Base-by-base conservation (phyloP, 108 stramenopile species). In the Conticribra guillardii region DNA sequence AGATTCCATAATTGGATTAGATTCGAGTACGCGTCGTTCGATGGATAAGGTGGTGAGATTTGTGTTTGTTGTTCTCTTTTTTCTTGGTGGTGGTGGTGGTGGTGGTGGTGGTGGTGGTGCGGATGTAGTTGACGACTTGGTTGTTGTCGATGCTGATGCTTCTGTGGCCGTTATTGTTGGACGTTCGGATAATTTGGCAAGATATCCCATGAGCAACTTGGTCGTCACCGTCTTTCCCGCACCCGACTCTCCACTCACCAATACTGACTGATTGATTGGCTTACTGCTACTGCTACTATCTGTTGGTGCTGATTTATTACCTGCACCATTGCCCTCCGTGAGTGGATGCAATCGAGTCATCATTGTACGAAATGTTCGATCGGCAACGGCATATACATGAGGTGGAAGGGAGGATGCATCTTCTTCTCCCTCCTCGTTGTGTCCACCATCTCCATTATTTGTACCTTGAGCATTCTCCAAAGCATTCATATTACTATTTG, bases 1-100 rank as follows among this genome's bases (percentile, higher is more conserved):
- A 22, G 91, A 85, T 82, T 97, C 96, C 84, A 96, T 67, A 31
- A 96, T 86, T 9, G 96, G 96, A 69, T 96, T 96, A 29, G 87
- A 79, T 83, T 91, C 86, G 46, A 96, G 69, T 18, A 90, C 87
- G 75, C 93, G 86, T 45, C 79, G 62, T 79, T 96, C 92, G 30
- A 96, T 78, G 47, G 74, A 54, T 45, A 82, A 58, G 23, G 50
- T 37, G 21, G n/a, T n/a, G n/a, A n/a, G n/a, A n/a, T n/a, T n/a
- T n/a, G n/a, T n/a, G n/a, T n/a, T n/a, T n/a, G n/a, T n/a, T n/a
- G n/a, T n/a, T n/a, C n/a, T n/a, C n/a, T n/a, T n/a, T 41, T 46
- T 24, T 52, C 27, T 47, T 24, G 14, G n/a, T n/a, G n/a, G n/a
- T n/a, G n/a, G n/a, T n/a, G n/a, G n/a, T n/a, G n/a, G n/a, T n/a